Conservation (phyloP, 768 basidiomycete species). For the Boletales sp. region DNA sequence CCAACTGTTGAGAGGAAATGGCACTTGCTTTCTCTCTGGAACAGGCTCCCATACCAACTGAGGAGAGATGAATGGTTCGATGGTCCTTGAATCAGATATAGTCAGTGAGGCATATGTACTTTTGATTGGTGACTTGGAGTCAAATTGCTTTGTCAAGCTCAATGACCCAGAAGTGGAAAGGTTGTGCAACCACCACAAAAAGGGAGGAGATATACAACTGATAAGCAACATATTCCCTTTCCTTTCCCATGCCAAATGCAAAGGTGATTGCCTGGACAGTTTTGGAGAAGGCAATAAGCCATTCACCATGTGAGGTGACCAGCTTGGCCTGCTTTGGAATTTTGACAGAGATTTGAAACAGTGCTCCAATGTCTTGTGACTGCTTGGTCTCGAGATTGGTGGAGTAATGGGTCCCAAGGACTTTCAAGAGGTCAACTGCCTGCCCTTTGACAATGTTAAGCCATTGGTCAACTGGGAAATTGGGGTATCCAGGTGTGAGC, state of each 20-base stretch:
- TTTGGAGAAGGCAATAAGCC: constrained; percentile 1
- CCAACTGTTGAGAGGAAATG: no score
- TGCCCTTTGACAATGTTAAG: constrained; percentile 4
- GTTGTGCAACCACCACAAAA: constrained; percentile 13
- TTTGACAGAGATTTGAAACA: constrained; percentile 4
- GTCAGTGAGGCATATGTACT: neutral
- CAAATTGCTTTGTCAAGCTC: constrained; percentile 30
- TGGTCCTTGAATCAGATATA: neutral
- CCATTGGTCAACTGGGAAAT: constrained; percentile 4
- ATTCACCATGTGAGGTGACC: no score
- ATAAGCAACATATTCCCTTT: constrained; percentile 26
- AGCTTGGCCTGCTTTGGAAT: no score
- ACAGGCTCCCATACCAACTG: neutral
- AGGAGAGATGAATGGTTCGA: neutral
- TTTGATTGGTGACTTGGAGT: constrained; percentile 13
- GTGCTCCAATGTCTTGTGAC: neutral
- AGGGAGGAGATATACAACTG: neutral
- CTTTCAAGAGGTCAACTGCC: constrained; percentile 3
- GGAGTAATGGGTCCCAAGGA: neutral
- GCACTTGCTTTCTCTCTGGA: neutral
- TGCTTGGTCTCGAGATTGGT: constrained; percentile 2
- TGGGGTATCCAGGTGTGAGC: no score
- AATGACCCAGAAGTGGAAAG: constrained; percentile 23
- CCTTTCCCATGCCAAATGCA: constrained; percentile 24
- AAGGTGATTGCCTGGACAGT: constrained; percentile 7